Conservation (phyloP, 306 rosid species). For the Cyamopsis tetragonoloba region DNA sequence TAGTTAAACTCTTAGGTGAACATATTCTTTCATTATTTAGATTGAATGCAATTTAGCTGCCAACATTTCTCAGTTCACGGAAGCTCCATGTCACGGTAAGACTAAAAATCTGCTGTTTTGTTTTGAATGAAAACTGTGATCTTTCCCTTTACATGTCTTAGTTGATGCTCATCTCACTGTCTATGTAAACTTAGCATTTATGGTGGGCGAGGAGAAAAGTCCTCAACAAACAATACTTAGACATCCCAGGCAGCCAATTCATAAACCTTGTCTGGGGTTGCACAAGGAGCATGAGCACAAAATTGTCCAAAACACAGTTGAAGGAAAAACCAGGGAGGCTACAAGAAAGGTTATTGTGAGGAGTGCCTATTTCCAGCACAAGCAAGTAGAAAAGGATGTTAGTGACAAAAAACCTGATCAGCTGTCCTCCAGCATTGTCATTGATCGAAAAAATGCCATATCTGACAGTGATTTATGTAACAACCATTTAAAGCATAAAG, state of each 20-base stretch:
- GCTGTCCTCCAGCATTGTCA: constrained; percentile 17
- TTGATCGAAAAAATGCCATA: constrained; percentile 24
- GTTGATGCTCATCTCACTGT: constrained; percentile 31
- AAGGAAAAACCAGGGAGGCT: constrained; percentile 44
- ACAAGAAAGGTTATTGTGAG: constrained; percentile 61
- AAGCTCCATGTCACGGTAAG: constrained; percentile 50
- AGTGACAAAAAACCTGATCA: constrained; percentile 32
- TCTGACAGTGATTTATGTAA: constrained; percentile 34
- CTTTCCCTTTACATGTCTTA: constrained; percentile 15
- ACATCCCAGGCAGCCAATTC: constrained; percentile 59
- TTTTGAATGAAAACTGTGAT: constrained; percentile 15
- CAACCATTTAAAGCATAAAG: constrained; percentile 29
- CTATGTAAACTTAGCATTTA: constrained; percentile 33
- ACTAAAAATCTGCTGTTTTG: constrained; percentile 18
- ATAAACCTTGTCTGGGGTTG: constrained; percentile 66
- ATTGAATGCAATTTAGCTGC: constrained; percentile 34
- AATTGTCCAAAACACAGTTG: constrained; percentile 30
- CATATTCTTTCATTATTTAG: constrained; percentile 33
- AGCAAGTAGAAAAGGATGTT: constrained; percentile 36
- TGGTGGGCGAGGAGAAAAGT: constrained; percentile 30
- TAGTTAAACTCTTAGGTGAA: neutral
- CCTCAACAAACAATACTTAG: constrained; percentile 48
- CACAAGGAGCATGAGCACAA: constrained; percentile 44
- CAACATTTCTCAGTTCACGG: constrained; percentile 31
- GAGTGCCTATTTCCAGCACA: constrained; percentile 67